A percentile compares a stretch with the other conserved stretches of the same genome.
phyloP scores from a whole-genome alignment of 805 yeast genomes.

The Yarrowia sp. region DNA sequence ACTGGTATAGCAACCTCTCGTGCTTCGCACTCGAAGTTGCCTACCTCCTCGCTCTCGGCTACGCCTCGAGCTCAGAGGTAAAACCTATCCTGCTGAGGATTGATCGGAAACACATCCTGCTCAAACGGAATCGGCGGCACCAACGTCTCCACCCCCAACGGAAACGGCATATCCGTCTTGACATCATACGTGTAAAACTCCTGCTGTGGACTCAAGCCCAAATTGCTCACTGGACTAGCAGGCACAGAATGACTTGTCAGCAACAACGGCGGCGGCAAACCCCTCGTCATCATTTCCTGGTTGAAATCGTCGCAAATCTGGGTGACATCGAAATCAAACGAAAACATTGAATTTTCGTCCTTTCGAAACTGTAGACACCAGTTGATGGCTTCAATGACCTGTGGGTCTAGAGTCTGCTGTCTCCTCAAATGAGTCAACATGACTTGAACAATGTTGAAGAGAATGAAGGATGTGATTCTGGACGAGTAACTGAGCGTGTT shows the following conservation, averaged over 20 bases:
- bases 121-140: constrained; percentile 8
- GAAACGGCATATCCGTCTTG: background rate
- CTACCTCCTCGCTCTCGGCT: too few species aligned
- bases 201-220: constrained; percentile 3
- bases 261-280: background rate
- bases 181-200: constrained; percentile 10
- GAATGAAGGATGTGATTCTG: constrained; percentile 3
- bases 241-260: background rate
- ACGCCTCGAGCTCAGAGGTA: background rate
- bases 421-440: background rate
- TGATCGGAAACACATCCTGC: constrained; percentile 1
- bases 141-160: background rate
- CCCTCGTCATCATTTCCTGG: constrained; percentile 6
- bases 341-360: constrained; percentile 6
- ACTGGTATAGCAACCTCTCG: too few species aligned
- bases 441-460: constrained; percentile 12
- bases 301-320: constrained; percentile 20
- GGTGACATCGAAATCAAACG: constrained; percentile 10
- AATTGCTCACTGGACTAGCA: background rate
- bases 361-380: constrained; percentile 9
- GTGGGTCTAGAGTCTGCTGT: background rate
- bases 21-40: too few species aligned
- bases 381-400: constrained; percentile 9
- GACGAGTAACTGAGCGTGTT: background rate
- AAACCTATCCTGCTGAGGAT: background rate